Conservation (phyloP, 2,329 filamentous ascomycete species). For the Metarhizium brunneum region DNA sequence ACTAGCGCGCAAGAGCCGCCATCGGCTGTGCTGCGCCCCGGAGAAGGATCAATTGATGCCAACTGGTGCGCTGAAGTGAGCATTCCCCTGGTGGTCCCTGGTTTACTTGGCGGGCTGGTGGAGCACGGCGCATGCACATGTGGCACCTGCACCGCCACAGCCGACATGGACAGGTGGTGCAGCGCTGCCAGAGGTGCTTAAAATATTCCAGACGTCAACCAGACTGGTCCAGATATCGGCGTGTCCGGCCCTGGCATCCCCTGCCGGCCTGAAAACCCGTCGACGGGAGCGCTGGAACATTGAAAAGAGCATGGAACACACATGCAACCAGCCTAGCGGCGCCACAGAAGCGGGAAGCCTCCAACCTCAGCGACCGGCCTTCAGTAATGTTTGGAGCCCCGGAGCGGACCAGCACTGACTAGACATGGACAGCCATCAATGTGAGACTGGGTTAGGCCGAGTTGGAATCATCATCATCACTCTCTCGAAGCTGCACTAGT, state of each 20-base stretch:
- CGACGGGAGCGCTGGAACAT: too few species aligned
- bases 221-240: background rate
- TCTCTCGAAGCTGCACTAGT: background rate
- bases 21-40: background rate
- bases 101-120: too few species aligned
- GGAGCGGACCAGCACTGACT: too few species aligned
- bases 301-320: too few species aligned
- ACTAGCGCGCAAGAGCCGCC: background rate
- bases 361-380: too few species aligned
- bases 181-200: too few species aligned
- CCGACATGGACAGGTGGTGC: background rate
- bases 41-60: background rate
- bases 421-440: too few species aligned
- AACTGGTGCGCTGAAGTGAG: background rate
- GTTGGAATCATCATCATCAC: too few species aligned
- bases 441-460: too few species aligned
- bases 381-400: too few species aligned
- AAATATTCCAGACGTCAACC: too few species aligned
- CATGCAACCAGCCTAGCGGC: background rate
- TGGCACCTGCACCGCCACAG: constrained; percentile 1
- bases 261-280: background rate
- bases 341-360: constrained; percentile 1
- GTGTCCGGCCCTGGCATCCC: background rate
- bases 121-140: background rate
- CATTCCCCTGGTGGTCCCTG: too few species aligned